A percentile compares a stretch with the other conserved stretches of the same genome.
Evolutionary conservation across 2,329 filamentous ascomycete species (phyloP).

Genomic region (Diaporthe sp.): DNA sequence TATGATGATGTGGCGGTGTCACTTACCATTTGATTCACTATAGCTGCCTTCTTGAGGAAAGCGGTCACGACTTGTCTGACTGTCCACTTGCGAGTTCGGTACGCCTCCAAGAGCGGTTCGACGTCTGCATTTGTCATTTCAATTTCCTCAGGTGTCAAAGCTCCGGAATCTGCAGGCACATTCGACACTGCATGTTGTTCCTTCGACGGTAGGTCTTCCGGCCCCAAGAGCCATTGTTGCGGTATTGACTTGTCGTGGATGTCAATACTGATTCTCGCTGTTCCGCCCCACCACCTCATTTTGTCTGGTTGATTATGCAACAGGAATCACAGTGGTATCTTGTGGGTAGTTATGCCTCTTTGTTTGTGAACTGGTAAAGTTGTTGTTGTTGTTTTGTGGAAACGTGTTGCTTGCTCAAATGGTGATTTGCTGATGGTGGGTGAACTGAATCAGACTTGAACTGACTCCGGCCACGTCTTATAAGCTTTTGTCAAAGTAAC

Average conservation of each 20-base stretch:
- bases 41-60: constrained; percentile 64
- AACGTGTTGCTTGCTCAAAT: neutral
- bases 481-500: neutral
- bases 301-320: neutral
- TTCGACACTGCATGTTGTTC: constrained; percentile 46
- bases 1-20: rapidly evolving
- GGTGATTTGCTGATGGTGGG: neutral
- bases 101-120: constrained; percentile 47
- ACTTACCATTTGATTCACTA: constrained; percentile 60
- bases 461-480: neutral
- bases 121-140: constrained; percentile 55
- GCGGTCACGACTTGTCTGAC: constrained; percentile 56
- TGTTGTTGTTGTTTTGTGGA: neutral
- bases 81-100: constrained; percentile 46
- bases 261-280: constrained; percentile 51
- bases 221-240: constrained; percentile 51
- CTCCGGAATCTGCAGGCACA: constrained; percentile 47
- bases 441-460: too few relatives aligned
- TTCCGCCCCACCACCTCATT: constrained; percentile 47
- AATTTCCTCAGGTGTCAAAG: constrained; percentile 53
- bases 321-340: neutral
- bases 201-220: constrained; percentile 46
- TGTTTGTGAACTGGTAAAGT: too few relatives aligned
- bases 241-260: constrained; percentile 53
- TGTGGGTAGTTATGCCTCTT: too few relatives aligned